Conservation (phyloP, 805 yeast genomes). For the Saturnispora serradocipensis region DNA sequence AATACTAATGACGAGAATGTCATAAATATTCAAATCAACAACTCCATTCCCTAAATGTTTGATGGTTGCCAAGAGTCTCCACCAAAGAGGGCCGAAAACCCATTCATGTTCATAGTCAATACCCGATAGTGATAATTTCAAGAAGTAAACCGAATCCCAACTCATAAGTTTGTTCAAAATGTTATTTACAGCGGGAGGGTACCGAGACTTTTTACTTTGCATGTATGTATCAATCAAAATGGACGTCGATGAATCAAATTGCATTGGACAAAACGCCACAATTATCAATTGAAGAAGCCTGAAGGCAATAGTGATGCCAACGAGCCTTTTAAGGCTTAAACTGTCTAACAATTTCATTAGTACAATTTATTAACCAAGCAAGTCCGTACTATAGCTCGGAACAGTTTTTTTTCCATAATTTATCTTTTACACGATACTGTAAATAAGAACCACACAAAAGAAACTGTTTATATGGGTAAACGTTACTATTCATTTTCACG, state of each 20-base stretch:
- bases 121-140: conserved; percentile 43
- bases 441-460: not conserved
- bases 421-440: not conserved
- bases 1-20: conserved; percentile 34
- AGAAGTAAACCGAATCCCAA: conserved; percentile 85
- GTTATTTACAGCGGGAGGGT: conserved; percentile 7
- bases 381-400: not conserved
- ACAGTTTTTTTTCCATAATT: not conserved
- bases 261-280: conserved; percentile 32
- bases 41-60: conserved; percentile 32
- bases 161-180: conserved; percentile 46
- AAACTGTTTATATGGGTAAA: not conserved
- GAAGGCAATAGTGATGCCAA: conserved; percentile 10
- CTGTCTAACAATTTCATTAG: not conserved
- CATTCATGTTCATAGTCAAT: conserved; percentile 76
- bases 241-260: conserved; percentile 41
- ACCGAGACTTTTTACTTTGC: not conserved
- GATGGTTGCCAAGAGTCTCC: conserved; percentile 29
- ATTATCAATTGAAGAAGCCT: conserved; percentile 33
- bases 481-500: not conserved
- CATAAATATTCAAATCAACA: not conserved
- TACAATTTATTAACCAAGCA: not conserved
- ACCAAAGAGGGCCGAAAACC: conserved; percentile 82
- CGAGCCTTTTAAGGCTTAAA: not conserved
- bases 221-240: conserved; percentile 26